Base-by-base conservation (phyloP, 148 eudicot genomes). In the Polygonum aviculare region DNA sequence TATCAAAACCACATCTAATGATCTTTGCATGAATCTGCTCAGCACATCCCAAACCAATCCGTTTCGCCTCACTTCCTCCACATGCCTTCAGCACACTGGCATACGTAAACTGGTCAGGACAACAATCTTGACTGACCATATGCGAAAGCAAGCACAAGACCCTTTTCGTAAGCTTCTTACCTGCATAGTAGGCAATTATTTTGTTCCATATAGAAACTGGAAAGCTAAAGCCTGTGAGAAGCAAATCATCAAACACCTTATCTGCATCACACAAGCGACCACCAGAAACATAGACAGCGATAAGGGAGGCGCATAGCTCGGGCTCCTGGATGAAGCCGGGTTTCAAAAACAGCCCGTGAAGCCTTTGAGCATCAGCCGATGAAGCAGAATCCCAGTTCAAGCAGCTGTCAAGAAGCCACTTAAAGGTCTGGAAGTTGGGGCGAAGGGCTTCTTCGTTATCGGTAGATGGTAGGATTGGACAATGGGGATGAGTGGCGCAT, bases 21-120 rank as follows among this genome's bases (percentile, higher is more conserved):
- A 87, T 75, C 78, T 85, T 87, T 14, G 86, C 83, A 80, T 92
- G 97, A 82, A 92, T 80, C 83, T 86, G 88, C 82, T 85, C 79
- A 47, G 86, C 67, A 73, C 65, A 81, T 15, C 54, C 59, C 59
- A 81, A 41, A 73, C 59, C 78, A 73, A 79, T 76, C 41, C 49
- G 79, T 57, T 74, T 75, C 50, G 71, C 76, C 72, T 72, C 80
- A 75, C 75, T 76, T 57, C 83, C 85, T 76, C 87, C 79, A 79
- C 88, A 88, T 5, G 85, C 87, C 77, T 81, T 85, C 73, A 92
- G 78, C 77, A 89, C 74, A 82, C 75, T 75, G 21, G 81, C 79
- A 80, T 87, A 81, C 22, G 93, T 90, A 75, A 69, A 78, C 76
- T 82, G 91, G 84, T 90, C 87, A 18, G 86, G 89, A 62, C 59